Evolutionary conservation across 129 eudicot species (phyloP).

Genomic region (Escallonia herrerae): DNA sequence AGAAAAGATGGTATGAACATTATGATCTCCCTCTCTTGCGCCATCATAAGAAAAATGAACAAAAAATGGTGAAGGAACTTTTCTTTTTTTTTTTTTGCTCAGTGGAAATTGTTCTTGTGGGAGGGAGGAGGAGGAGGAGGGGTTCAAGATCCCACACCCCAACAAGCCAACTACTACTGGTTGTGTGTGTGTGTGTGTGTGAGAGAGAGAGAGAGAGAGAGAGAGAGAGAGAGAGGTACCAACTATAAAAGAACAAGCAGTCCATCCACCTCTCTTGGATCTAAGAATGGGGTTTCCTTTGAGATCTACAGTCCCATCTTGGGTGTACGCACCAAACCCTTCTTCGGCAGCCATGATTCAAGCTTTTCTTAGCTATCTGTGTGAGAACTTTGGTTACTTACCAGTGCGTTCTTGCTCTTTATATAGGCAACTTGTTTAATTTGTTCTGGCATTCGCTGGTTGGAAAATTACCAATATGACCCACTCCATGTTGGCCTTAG

Average conservation of each 20-base stretch:
- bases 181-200: too few relatives aligned
- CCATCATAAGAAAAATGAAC: neutral
- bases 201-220: constrained; percentile 4
- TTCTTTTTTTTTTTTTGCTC: neutral
- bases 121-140: neutral
- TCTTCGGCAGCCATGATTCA: constrained; percentile 18
- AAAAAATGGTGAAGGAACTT: neutral
- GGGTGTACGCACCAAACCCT: constrained; percentile 41
- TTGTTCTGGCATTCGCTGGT: too few relatives aligned
- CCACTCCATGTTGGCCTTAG: too few relatives aligned
- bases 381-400: too few relatives aligned
- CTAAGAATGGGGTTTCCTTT: constrained; percentile 69
- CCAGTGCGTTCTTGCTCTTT: too few relatives aligned
- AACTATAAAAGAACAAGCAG: constrained; percentile 65
- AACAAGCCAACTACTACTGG: too few relatives aligned
- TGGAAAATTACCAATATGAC: too few relatives aligned
- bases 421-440: too few relatives aligned
- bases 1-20: neutral
- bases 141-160: too few relatives aligned
- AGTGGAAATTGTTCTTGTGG: neutral
- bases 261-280: constrained; percentile 81
- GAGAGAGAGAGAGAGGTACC: constrained; percentile 25
- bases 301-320: constrained; percentile 86
- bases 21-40: neutral
- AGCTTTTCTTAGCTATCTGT: too few relatives aligned